Evolutionary conservation across 176 grass and related monocot genomes (phyloP).

Genomic region (Pontederia crassipes): DNA sequence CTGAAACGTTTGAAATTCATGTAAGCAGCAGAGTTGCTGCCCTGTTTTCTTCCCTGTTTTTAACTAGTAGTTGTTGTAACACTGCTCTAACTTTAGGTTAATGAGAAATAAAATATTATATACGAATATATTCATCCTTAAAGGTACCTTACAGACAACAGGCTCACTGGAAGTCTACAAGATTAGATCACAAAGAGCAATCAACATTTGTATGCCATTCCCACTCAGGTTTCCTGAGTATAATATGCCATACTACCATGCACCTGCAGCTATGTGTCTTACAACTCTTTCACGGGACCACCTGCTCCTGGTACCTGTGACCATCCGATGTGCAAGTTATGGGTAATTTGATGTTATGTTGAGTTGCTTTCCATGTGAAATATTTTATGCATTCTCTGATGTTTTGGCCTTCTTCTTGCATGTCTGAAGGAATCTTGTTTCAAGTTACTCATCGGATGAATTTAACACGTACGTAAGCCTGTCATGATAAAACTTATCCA

Average conservation of each 20-base stretch:
- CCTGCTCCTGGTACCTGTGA: slow-evolving; percentile 3
- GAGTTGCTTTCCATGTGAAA: neutral
- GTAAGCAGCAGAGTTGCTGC: neutral
- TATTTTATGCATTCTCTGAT: neutral
- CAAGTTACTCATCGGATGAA: slow-evolving; percentile 10
- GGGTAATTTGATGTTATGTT: neutral
- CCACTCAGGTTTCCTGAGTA: neutral
- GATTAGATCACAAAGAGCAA: neutral
- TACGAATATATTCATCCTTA: neutral
- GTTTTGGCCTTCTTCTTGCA: neutral
- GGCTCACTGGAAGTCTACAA: neutral
- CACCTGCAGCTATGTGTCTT: slow-evolving; percentile 2
- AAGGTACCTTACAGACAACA: slow-evolving; percentile 20
- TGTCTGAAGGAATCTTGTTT: slow-evolving; percentile 14
- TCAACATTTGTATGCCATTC: neutral
- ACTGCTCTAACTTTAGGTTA: neutral
- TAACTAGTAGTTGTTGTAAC: no score
- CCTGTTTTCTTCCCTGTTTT: neutral
- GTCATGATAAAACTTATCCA: neutral
- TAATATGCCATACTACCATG: no score
- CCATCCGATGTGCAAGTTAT: slow-evolving; percentile 1
- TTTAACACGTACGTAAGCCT: neutral
- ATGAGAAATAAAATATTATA: neutral
- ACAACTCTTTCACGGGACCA: slow-evolving; percentile 16
- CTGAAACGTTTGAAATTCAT: neutral